Evolutionary conservation across 331 rosid genomes (phyloP).

Genomic region (Rosa hybrid): DNA sequence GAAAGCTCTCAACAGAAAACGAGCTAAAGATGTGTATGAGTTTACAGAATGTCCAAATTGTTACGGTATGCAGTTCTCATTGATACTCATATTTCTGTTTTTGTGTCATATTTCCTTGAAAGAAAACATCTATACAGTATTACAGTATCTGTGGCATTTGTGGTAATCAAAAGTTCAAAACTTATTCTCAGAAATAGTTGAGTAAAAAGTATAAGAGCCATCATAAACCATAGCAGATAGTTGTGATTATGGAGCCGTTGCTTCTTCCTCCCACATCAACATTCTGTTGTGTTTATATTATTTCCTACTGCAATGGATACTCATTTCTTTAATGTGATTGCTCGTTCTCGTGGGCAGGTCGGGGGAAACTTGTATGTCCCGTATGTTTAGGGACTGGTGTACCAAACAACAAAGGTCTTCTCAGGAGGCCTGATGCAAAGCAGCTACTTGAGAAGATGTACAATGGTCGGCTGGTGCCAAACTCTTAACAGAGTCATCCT

Average conservation of each 20-base stretch:
- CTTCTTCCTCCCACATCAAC: not conserved
- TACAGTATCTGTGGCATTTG: not conserved
- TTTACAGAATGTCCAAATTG: conserved; percentile 98
- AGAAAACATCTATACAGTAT: not conserved
- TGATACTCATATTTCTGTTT: not conserved
- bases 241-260: not conserved
- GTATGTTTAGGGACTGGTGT: conserved; percentile 95
- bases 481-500: conserved; percentile 37
- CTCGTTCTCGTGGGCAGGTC: conserved; percentile 47
- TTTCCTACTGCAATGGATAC: not conserved
- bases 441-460: conserved; percentile 92
- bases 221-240: not conserved
- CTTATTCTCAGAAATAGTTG: not conserved
- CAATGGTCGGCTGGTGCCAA: conserved; percentile 79
- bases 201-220: not conserved
- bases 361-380: conserved; percentile 97
- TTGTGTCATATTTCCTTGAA: not conserved
- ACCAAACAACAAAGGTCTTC: conserved; percentile 92
- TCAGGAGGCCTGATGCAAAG: conserved; percentile 83
- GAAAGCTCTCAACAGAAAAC: conserved; percentile 98
- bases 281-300: not conserved
- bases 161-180: not conserved
- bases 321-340: not conserved
- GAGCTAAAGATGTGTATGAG: conserved; percentile 93
- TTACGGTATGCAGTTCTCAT: conserved; percentile 59